Conservation (phyloP, 768 basidiomycete genomes). For the Russula lepida region DNA sequence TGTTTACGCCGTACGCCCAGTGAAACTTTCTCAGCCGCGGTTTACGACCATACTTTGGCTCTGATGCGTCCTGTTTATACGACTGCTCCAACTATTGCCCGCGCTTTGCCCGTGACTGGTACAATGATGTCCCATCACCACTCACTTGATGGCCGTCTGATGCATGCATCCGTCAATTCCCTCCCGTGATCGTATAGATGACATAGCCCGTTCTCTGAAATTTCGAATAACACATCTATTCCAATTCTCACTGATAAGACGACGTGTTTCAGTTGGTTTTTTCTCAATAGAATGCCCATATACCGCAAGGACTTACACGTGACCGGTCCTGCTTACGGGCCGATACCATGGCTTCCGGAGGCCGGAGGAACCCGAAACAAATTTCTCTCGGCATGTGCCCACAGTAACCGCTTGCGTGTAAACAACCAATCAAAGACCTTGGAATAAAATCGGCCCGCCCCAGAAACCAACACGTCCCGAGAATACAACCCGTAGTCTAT, state of each 20-base stretch:
- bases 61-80: neutral
- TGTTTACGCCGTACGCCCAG: slow-evolving; percentile 11
- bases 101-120: neutral
- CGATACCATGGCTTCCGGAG: neutral
- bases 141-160: neutral
- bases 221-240: neutral
- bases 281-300: neutral
- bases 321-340: neutral
- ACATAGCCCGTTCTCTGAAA: neutral
- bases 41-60: neutral
- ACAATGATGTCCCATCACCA: neutral
- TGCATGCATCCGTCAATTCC: neutral
- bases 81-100: neutral
- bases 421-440: too few species aligned
- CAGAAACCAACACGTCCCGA: neutral
- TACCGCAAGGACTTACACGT: neutral
- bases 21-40: neutral
- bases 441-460: neutral
- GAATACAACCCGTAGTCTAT: neutral
- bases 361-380: neutral
- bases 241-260: neutral
- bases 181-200: neutral
- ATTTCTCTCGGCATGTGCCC: neutral
- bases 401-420: too few species aligned
- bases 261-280: neutral